phyloP scores from a whole-genome alignment of 805 yeast species.

The Schizosaccharomyces lindneri region DNA sequence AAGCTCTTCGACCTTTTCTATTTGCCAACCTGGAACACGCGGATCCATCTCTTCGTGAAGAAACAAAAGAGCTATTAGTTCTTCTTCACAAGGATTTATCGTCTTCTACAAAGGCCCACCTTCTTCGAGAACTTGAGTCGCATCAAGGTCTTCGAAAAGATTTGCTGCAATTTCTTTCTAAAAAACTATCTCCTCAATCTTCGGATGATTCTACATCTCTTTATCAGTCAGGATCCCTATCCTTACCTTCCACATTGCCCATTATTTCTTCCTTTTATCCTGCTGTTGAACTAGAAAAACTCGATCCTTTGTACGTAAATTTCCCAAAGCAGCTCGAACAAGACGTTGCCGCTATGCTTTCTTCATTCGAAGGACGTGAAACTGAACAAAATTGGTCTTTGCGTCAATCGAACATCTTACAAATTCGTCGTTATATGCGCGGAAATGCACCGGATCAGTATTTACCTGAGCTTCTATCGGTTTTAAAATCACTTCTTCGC shows the following conservation, averaged over 20 bases:
- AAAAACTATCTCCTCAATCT: not conserved
- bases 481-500: conserved; percentile 24
- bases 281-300: not conserved
- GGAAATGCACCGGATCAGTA: conserved; percentile 25
- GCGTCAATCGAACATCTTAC: conserved; percentile 38
- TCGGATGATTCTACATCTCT: not conserved
- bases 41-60: not conserved
- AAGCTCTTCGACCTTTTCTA: not conserved
- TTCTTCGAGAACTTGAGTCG: not conserved
- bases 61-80: not conserved
- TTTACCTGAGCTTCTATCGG: conserved; percentile 15
- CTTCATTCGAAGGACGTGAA: conserved; percentile 42
- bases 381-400: conserved; percentile 68
- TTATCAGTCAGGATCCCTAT: too few species aligned
- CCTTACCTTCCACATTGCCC: not conserved
- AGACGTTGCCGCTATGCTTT: conserved; percentile 7
- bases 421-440: conserved; percentile 33
- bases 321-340: not conserved
- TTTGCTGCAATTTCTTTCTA: not conserved
- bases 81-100: not conserved
- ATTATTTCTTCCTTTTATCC: not conserved
- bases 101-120: not conserved
- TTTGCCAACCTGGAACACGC: not conserved
- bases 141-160: not conserved
- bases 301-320: not conserved